Base-by-base conservation (phyloP, 805 yeast species). In the Sugiyamaella valdiviana region DNA sequence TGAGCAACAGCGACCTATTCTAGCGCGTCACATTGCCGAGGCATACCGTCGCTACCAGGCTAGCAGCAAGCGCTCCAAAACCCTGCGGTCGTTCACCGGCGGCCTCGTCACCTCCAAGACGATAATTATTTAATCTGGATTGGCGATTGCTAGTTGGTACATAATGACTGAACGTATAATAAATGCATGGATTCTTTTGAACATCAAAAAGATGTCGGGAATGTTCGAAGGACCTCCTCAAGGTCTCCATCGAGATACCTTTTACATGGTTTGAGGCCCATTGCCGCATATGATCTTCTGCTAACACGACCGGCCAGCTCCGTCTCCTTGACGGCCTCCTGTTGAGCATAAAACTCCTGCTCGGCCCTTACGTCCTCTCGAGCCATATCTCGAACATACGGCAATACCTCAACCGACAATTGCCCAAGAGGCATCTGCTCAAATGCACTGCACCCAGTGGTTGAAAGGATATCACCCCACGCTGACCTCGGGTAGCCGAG, bases 11-110 rank as follows among this genome's bases (percentile, higher is more conserved):
- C 77, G 78, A 48, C 96, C 96, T 0, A 73, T 90, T 35, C 70
- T 79, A 62, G 86, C 91, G 0, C 77, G 79, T 50, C 96, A 90
- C 64, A 81, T 90, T 9, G 82, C 82, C 51, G 96, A 88, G 60
- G 96, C 97, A 0, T 88, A 93, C 89, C 72, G 96, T 59, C 68
- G 83, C 46, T 65, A 87, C 39, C 96, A 89, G 63, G 66, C 72
- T 1, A 68, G 67, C 1, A 74, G 75, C 39, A 77, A 77, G 58
- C 76, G 73, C 41, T 82, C 79, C 53, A 78, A 75, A 51, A 83
- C 93, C 1, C 63, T 81, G 39, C 72, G 88, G 51, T 80, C 83
- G 46, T 87, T 82, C 63, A 77, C 80, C 26, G 95, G 89, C 10
- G 88, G 89, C 1, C 66, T 78, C 52, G 68, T 82, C 37, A 71